These are phyloP conservation scores for Pseudopyricularia cyperi DNA, from an alignment of 2,329 filamentous ascomycete species.

Conservation along the genomic window DNA sequence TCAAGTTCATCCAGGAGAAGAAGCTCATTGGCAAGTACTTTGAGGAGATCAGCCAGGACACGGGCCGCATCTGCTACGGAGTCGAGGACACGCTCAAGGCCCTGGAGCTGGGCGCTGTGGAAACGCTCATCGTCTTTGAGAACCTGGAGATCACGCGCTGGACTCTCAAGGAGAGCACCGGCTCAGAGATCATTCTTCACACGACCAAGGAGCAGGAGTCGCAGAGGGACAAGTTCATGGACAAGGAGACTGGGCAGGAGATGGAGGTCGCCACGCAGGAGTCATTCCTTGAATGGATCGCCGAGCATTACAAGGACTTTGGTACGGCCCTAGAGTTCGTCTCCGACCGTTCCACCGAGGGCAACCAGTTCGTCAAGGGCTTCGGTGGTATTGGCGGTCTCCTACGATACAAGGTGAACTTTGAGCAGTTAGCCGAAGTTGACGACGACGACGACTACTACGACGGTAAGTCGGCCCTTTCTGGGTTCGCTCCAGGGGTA, in stretches of 20 bases:
- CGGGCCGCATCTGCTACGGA: conserved; percentile 93
- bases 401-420: conserved; percentile 99
- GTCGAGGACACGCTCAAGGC: conserved; percentile 97
- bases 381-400: conserved; percentile 97
- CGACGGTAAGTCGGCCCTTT: conserved; percentile 32
- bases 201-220: conserved; percentile 76
- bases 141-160: conserved; percentile 92
- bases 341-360: conserved; percentile 91
- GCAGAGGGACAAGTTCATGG: conserved; percentile 69
- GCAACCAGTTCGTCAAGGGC: conserved; percentile 99
- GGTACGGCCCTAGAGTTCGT: conserved; percentile 94
- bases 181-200: conserved; percentile 64
- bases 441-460: conserved; percentile 91
- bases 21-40: conserved; percentile 99
- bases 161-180: conserved; percentile 68
- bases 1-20: conserved; percentile 99
- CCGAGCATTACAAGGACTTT: conserved; percentile 96
- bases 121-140: conserved; percentile 92
- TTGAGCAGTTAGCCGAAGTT: conserved; percentile 91
- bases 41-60: conserved; percentile 97
- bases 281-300: conserved; percentile 98
- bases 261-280: conserved; percentile 86
- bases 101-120: conserved; percentile 85
- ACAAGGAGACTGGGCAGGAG: conserved; percentile 90
- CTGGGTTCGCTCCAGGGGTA: not conserved